Base-by-base conservation (phyloP, 2,329 filamentous ascomycete species). In the Arthrocladium fulminans region DNA sequence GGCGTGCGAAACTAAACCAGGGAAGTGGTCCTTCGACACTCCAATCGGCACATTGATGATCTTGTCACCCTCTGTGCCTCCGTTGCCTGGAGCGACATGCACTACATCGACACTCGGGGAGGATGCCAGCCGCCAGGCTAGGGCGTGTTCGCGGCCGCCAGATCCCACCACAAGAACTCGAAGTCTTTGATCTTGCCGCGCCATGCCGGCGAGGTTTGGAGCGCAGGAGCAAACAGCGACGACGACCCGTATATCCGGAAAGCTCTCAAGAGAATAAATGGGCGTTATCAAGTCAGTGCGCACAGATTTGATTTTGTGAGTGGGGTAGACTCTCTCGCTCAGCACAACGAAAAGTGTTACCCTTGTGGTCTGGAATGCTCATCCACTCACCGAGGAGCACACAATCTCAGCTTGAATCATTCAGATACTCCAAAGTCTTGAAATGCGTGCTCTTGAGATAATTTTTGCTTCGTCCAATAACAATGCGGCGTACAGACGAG, bases 61-160 rank as follows among this genome's bases (percentile, higher is more conserved):
- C 66, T 89, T 90, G 59, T 56, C 59, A 30, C 61, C 71, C 47
- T 79, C 82, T 23, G 88, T 95, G 51, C 92, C 92, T 57, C 90
- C 90, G 67, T 97, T 97, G 53, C 90, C 90, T 51, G 77, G 77
- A 48, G 76, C 76, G 50, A 79, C 73, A 54, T 68, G 72, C 50
- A 97, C 90, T 59, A 81, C 76, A 60, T 87, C 80, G 52, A 95
- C 86, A 39, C 76, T 75, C 35, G 82, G 74, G 13, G 88, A 95
- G 66, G 94, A 84, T 62, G 83, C 80, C 54, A 97, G 74, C 70
- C 94, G 96, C 89, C 89, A 97, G 35, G 89, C 88, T 54, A 96
- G 77, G 40, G 89, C 87, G 69, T 97, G 88, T 71, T 98, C 92
- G 60, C 92, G 83, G 59, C 90, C 92, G 57, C 92, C 92, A 64